Conservation (phyloP, 345 rosid genomes). For the Pistacia vera region DNA sequence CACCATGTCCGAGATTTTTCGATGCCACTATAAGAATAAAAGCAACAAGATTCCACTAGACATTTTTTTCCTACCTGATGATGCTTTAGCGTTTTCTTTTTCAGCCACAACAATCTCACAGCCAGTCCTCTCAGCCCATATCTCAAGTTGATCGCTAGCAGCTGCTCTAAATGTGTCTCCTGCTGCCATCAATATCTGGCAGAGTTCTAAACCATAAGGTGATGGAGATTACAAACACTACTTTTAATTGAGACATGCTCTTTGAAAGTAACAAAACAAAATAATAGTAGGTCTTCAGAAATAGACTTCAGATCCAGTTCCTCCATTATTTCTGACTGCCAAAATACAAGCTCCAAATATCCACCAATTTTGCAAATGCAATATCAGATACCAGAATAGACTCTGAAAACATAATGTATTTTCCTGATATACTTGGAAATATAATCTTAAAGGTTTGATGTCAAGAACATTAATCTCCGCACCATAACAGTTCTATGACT, state of each 20-base stretch:
- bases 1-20: constrained; percentile 9
- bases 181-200: constrained; percentile 90
- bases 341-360: background rate
- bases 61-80: constrained; percentile 59
- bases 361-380: background rate
- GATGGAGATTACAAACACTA: constrained; percentile 2
- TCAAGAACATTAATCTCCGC: background rate
- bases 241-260: background rate
- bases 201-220: constrained; percentile 37
- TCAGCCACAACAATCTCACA: constrained; percentile 89
- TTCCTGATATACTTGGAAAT: background rate
- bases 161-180: constrained; percentile 99
- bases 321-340: background rate
- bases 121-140: constrained; percentile 94
- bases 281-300: background rate
- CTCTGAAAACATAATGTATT: background rate
- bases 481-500: background rate
- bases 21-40: background rate
- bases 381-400: background rate
- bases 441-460: background rate
- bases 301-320: background rate
- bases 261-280: background rate
- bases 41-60: constrained; percentile 2
- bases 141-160: constrained; percentile 93
- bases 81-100: constrained; percentile 76